Evolutionary conservation across 1,139 yeast species (phyloP).

Genomic region (Suhomyces yuchorum): DNA sequence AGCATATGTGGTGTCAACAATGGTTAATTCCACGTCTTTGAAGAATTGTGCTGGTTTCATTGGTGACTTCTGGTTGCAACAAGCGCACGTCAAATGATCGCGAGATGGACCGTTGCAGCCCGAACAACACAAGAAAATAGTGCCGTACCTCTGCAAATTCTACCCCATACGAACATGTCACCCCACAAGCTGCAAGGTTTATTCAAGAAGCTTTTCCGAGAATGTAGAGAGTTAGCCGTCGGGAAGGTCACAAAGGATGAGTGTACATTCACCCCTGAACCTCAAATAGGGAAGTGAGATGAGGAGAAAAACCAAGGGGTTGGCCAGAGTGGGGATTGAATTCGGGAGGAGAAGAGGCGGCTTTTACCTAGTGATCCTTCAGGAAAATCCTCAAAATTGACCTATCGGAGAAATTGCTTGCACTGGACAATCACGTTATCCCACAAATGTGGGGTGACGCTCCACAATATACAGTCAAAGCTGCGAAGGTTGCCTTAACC

Average conservation of each 20-base stretch:
- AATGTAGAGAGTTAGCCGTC: neutral
- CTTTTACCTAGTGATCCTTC: neutral
- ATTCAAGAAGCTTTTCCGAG: neutral
- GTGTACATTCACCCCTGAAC: slow-evolving; percentile 2
- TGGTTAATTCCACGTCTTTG: neutral
- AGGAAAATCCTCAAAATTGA: neutral
- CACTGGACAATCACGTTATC: slow-evolving; percentile 6
- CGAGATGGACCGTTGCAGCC: neutral
- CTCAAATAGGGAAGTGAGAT: neutral
- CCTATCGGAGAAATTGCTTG: slow-evolving; percentile 1
- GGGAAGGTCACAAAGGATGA: neutral
- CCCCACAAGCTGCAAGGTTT: neutral
- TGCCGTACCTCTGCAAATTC: neutral
- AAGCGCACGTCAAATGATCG: neutral
- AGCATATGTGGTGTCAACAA: neutral
- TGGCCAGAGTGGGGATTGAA: slow-evolving; percentile 1
- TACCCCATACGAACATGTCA: slow-evolving; percentile 1
- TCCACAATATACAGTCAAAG: neutral
- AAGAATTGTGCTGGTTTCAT: neutral
- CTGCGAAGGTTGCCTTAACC: neutral
- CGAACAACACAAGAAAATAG: neutral
- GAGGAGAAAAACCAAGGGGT: slow-evolving; percentile 6
- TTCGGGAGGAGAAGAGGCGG: neutral
- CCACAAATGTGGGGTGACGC: slow-evolving; percentile 10
- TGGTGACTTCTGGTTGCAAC: neutral